phyloP scores from a whole-genome alignment of 805 yeast species.

The Saccharomycopsis babjevae region DNA sequence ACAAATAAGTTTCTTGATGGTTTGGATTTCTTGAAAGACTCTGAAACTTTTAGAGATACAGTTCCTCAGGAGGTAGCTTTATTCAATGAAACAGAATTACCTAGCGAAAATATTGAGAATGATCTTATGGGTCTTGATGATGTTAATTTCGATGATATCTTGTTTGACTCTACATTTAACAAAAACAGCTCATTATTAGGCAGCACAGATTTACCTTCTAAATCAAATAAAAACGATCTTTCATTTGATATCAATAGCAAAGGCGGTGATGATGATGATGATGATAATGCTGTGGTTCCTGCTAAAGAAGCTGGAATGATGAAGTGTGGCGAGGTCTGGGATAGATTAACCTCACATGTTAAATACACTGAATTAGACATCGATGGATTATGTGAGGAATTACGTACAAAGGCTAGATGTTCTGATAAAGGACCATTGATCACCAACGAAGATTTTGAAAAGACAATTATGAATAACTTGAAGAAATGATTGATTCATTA shows the following conservation, averaged over 20 bases:
- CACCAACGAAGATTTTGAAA: conserved; percentile 67
- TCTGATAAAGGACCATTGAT: conserved; percentile 88
- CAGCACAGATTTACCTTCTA: no score
- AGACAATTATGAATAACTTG: conserved; percentile 26
- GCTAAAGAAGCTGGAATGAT: conserved; percentile 49
- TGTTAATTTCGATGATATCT: conserved; percentile 4
- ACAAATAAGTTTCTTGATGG: conserved; percentile 10
- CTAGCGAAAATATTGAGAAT: conserved; percentile 9
- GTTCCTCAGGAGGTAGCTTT: conserved; percentile 9
- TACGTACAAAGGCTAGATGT: conserved; percentile 89
- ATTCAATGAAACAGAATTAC: background rate
- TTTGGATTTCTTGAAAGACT: conserved; percentile 15
- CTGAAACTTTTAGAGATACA: conserved; percentile 16
- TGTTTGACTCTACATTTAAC: background rate
- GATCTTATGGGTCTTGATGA: background rate
- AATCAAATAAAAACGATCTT: background rate
- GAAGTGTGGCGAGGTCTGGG: conserved; percentile 93
- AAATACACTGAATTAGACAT: conserved; percentile 87
- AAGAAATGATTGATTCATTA: background rate
- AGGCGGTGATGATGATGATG: conserved; percentile 25
- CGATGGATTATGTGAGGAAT: conserved; percentile 83
- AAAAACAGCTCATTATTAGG: background rate
- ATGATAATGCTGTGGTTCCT: conserved; percentile 47
- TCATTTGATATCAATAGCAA: conserved; percentile 23
- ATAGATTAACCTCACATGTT: conserved; percentile 88